A percentile compares a stretch with the other conserved stretches of the same genome.
Conservation (phyloP, 441 rosid genomes). For the Biscutella laevigata region DNA sequence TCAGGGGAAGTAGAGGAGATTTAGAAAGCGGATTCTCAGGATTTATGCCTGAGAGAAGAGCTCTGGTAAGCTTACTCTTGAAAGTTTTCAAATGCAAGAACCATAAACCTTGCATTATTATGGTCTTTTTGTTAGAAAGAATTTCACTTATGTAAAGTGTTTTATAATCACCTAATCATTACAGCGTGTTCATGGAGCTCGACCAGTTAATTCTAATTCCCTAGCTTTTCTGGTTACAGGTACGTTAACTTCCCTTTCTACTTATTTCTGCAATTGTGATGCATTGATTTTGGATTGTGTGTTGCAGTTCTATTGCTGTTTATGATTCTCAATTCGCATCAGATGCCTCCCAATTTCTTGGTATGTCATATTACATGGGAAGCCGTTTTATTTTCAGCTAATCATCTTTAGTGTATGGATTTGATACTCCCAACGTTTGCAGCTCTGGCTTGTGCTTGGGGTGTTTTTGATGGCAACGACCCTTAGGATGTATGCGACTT, state of each 20-base stretch:
- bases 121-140: no score
- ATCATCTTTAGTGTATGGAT: background rate
- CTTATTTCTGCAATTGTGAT: background rate
- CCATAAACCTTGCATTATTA: no score
- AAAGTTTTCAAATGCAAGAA: background rate
- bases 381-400: background rate
- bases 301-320: conserved; percentile 63
- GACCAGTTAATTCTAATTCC: conserved; percentile 74
- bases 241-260: conserved; percentile 13
- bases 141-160: background rate
- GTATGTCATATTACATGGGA: conserved; percentile 25
- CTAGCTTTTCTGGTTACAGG: conserved; percentile 87
- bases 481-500: conserved; percentile 83
- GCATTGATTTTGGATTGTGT: background rate
- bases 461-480: conserved; percentile 80
- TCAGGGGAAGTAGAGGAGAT: conserved; percentile 71
- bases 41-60: conserved; percentile 57
- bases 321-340: conserved; percentile 85
- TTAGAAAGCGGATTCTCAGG: conserved; percentile 64
- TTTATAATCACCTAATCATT: background rate
- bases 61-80: conserved; percentile 37
- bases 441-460: conserved; percentile 92
- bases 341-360: conserved; percentile 86
- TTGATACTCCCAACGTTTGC: conserved; percentile 12
- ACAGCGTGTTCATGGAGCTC: conserved; percentile 75